Conservation (phyloP, 2,329 filamentous ascomycete genomes). For the Aspergillus thermomutatus region DNA sequence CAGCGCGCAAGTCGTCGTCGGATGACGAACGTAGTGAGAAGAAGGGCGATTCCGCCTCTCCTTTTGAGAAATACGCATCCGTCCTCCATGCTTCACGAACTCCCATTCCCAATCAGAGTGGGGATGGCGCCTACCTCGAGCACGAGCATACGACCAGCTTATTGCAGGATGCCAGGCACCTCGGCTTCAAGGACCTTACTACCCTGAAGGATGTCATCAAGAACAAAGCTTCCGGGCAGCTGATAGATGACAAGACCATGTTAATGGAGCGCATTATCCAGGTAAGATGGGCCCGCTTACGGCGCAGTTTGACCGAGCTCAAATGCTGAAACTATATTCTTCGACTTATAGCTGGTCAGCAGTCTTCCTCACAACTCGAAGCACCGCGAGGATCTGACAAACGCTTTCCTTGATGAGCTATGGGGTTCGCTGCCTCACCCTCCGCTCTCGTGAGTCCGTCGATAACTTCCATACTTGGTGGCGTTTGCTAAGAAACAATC, state of each 20-base stretch:
- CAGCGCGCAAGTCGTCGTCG: conserved; percentile 21
- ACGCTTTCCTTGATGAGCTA: conserved; percentile 64
- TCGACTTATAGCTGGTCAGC: conserved; percentile 54
- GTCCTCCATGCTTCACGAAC: conserved; percentile 54
- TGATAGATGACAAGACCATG: conserved; percentile 72
- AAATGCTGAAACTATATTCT: background rate
- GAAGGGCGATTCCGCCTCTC: conserved; percentile 37
- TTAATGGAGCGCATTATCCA: conserved; percentile 71
- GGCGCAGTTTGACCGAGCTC: background rate
- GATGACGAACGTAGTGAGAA: conserved; percentile 32
- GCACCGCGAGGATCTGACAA: conserved; percentile 61
- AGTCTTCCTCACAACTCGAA: conserved; percentile 62
- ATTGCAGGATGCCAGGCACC: conserved; percentile 55
- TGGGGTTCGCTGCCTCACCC: conserved; percentile 73
- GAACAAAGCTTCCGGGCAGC: conserved; percentile 60
- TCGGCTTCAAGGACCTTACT: conserved; percentile 58
- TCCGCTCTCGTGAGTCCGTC: conserved; percentile 55
- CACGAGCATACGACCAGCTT: conserved; percentile 52
- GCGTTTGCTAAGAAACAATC: conserved; percentile 8
- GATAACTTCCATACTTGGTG: background rate
- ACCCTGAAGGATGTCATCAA: conserved; percentile 61
- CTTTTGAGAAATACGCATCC: conserved; percentile 45
- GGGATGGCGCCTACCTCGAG: conserved; percentile 59
- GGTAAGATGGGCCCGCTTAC: conserved; percentile 23
- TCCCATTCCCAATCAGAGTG: conserved; percentile 62